Conservation (phyloP, 2,329 filamentous ascomycete genomes). For the Ploettnerulaceae sp. region DNA sequence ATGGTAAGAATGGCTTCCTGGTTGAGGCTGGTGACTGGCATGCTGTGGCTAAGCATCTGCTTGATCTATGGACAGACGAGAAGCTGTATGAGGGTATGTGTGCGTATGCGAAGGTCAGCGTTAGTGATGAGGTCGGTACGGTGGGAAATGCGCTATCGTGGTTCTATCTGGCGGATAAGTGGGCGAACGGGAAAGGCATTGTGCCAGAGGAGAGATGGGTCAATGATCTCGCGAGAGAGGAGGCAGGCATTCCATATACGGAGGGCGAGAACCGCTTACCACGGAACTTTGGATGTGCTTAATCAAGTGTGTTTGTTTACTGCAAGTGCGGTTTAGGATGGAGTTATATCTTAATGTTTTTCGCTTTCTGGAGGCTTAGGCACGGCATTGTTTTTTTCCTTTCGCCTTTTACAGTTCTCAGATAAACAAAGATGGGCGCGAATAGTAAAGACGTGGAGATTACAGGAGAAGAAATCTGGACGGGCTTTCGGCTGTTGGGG, state of each 20-base stretch:
- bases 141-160: conserved; percentile 73
- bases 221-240: conserved; percentile 67
- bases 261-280: conserved; percentile 59
- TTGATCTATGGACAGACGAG: conserved; percentile 60
- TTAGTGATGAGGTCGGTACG: conserved; percentile 78
- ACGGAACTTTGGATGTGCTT: conserved; percentile 12
- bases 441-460: no score
- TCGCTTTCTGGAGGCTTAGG: no score
- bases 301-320: background rate
- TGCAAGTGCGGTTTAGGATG: background rate
- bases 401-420: no score
- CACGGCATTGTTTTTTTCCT: no score
- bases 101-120: conserved; percentile 55
- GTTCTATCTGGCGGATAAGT: conserved; percentile 70
- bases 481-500: no score
- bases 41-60: conserved; percentile 62
- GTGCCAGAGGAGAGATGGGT: conserved; percentile 62
- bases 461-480: no score
- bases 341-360: background rate
- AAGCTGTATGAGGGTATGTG: conserved; percentile 64
- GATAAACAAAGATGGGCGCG: no score
- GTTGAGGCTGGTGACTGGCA: conserved; percentile 67
- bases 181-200: conserved; percentile 51
- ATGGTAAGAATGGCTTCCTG: conserved; percentile 67
- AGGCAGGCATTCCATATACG: conserved; percentile 54